Conservation (phyloP, 2,329 filamentous ascomycete genomes). For the Diaporthe helianthi region DNA sequence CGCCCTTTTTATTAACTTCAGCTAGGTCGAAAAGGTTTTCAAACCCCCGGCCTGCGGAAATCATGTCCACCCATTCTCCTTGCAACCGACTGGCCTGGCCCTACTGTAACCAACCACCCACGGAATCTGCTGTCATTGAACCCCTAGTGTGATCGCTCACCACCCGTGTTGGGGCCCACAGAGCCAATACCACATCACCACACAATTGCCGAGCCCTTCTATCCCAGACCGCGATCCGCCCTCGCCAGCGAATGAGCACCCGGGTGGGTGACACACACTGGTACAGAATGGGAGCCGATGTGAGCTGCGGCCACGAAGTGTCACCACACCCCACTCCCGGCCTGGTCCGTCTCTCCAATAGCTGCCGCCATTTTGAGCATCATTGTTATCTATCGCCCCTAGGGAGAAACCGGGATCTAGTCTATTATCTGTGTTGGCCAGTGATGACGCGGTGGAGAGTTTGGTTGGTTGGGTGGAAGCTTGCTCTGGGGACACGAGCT, state of each 20-base stretch:
- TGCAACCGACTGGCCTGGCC: not conserved
- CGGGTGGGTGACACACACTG: not conserved
- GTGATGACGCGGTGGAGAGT: not conserved
- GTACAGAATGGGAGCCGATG: no score
- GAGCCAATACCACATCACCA: not conserved
- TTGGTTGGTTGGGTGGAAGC: not conserved
- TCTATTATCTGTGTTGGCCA: not conserved
- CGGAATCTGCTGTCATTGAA: not conserved
- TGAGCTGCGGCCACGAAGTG: not conserved
- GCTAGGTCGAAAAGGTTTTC: not conserved
- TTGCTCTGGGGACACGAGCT: not conserved
- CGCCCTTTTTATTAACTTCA: not conserved
- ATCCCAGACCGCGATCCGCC: not conserved
- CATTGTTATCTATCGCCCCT: not conserved
- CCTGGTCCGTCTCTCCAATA: slow-evolving; percentile 1
- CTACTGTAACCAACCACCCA: not conserved
- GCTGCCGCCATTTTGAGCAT: not conserved
- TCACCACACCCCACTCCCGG: not conserved
- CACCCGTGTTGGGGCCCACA: not conserved
- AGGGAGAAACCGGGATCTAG: slow-evolving; percentile 8
- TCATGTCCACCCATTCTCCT: not conserved
- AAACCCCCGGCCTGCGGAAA: not conserved
- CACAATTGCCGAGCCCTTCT: not conserved
- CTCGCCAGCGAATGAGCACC: not conserved
- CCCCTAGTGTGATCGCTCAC: not conserved